Evolutionary conservation across 306 rosid species (phyloP), one percentile per base, ranked within the genome.

Genomic region (Hippophae gyantsensis): DNA sequence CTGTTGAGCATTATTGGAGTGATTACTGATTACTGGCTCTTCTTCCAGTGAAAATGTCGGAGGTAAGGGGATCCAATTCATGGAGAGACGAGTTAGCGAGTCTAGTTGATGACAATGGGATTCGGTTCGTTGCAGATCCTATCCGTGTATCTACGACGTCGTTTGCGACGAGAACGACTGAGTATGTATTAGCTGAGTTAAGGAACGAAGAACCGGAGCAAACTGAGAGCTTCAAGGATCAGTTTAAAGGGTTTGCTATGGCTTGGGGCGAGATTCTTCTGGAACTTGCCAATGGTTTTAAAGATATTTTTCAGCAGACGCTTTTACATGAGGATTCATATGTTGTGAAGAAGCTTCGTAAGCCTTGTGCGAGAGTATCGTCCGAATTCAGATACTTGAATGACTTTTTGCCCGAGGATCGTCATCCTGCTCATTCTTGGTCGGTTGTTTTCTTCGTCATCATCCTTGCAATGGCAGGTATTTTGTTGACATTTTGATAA

Each of bases 401-500:
- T 46, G 95, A 87, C 54, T 83, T 70, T 54, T 76, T 88, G 81
- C 99, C 99, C 8, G 99, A 92, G 72, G 96, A 92, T 85, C 96
- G 96, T 41, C 93, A 92, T 73, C 99, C 99, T 25, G 61, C 80
- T 70, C 89, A 81, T 40, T 86, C 99, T 9, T 92, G 99, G 96
- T 77, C 86, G 11, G 80, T 92, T 54, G 79, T 92, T 5, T 61
- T 92, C 72, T 74, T 74, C 70, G 95, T 92, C 48, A 83, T 76
- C 61, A 26, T 92, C 73, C 82, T 92, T 53, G 89, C 99, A 0
- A 73, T 92, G 6, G 78, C 85, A 72, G 98, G 98, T 90, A 56
- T 56, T 45, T 25, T 44, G 23, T 27, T 40, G 43, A 44, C 47
- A 32, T 51, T 9, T 4, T 43, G 53, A 1, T 18, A 18, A 18